Conservation (phyloP, 805 yeast genomes). For the Candida insectorum region DNA sequence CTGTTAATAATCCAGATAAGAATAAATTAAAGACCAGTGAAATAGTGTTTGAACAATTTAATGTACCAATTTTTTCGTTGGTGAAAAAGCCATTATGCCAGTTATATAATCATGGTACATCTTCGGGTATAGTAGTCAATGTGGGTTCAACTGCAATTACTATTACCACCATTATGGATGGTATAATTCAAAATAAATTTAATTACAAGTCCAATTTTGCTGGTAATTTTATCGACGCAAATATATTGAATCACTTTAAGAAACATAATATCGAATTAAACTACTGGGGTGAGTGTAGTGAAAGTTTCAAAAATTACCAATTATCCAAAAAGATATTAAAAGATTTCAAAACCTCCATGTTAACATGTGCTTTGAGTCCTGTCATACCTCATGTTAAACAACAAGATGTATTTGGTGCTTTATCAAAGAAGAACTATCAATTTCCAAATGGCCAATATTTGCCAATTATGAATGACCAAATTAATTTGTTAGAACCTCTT, state of each 20-base stretch:
- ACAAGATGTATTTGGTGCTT: slow-evolving; percentile 4
- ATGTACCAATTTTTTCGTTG: slow-evolving; percentile 74
- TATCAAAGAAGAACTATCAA: slow-evolving; percentile 16
- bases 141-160: slow-evolving; percentile 67
- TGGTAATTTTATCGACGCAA: slow-evolving; percentile 78
- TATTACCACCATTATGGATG: slow-evolving; percentile 77
- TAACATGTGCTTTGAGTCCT: slow-evolving; percentile 16
- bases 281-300: slow-evolving; percentile 14
- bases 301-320: slow-evolving; percentile 36
- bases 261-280: slow-evolving; percentile 12
- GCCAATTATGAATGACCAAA: slow-evolving; percentile 12
- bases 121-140: slow-evolving; percentile 77
- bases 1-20: slow-evolving; percentile 65
- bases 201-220: slow-evolving; percentile 68
- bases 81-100: slow-evolving; percentile 76
- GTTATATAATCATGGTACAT: slow-evolving; percentile 72
- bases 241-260: slow-evolving; percentile 49
- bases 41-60: slow-evolving; percentile 68
- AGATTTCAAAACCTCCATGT: slow-evolving; percentile 34
- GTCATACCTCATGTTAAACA: not conserved
- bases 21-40: slow-evolving; percentile 59
- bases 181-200: slow-evolving; percentile 64
- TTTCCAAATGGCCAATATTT: slow-evolving; percentile 18
- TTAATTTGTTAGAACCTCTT: slow-evolving; percentile 53
- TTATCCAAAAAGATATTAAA: slow-evolving; percentile 31